Evolutionary conservation across 108 stramenopile genomes (phyloP), one percentile per base, ranked within the genome.

Genomic region (Pseudonitzschia delicatissima): DNA sequence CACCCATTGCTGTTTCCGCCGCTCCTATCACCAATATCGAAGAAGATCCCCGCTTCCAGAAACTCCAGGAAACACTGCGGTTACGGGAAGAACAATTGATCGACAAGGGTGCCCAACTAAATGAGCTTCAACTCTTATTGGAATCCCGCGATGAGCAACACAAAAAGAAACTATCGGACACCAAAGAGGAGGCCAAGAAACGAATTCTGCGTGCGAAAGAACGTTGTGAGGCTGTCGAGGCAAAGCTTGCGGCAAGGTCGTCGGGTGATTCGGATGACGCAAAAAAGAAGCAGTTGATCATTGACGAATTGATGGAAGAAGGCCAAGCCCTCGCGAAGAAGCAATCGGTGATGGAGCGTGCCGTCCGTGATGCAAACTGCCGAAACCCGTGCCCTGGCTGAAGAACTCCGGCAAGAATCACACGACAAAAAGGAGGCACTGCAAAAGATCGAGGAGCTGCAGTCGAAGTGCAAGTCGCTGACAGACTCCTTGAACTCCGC

Each of bases 121-220:
- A 77, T 6, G 58, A 80, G 26, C 53, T 92, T 3, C 71, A 79
- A 59, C 17, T 58, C 17, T 65, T 87, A 61, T 47, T 73, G 47
- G 87, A 92, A 45, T 57, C 48, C 27, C 87, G 88, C 68, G 78
- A 77, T 39, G 58, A 69, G 11, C 67, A 87, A 45, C 60, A 88
- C 4, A 68, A 63, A 20, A 53, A 76, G 45, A 72, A 79, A 21
- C 58, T 87, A 6, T 32, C 60, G 23, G 82, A 88, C 53, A 87
- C 90, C 47, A 91, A 91, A 47, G 90, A 91, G 44, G 90, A 88
- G 78, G 87, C 91, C 32, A 92, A 85, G 47, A 82, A 73, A 53
- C 82, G 91, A 3, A 79, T 88, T 35, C 45, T 53, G 5, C 68
- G 67, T 26, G 84, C 91, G 27, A 85, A 82, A 63, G 91, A 92